A percentile compares a stretch with the other conserved stretches of the same genome.
phyloP scores from a whole-genome alignment of 805 yeast genomes.

The Cephaloascus fragrans region DNA sequence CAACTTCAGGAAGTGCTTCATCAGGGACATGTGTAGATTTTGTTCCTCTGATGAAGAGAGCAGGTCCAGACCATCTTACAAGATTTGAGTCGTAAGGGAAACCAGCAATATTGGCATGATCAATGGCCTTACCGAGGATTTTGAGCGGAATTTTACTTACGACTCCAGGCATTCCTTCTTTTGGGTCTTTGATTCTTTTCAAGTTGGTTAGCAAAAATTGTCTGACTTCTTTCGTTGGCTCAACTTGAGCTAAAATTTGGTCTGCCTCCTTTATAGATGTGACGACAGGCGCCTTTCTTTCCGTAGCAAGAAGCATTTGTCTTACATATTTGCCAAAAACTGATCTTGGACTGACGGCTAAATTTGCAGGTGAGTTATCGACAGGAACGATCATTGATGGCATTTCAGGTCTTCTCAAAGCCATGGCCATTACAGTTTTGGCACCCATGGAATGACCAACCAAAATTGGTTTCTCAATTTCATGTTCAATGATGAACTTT shows the following conservation, averaged over 20 bases:
- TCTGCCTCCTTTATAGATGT: conserved; percentile 59
- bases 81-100: conserved; percentile 63
- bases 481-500: conserved; percentile 43
- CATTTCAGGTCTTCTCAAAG: conserved; percentile 54
- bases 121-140: conserved; percentile 54
- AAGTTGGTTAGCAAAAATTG: conserved; percentile 74
- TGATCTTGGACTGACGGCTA: conserved; percentile 35
- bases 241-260: conserved; percentile 50
- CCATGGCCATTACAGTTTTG: conserved; percentile 82
- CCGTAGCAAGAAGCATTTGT: conserved; percentile 50
- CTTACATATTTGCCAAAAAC: conserved; percentile 60
- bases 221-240: conserved; percentile 47
- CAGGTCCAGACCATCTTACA: conserved; percentile 57
- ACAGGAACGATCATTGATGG: conserved; percentile 62
- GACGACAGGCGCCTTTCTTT: conserved; percentile 27
- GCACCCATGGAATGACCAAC: conserved; percentile 93
- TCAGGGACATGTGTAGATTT: conserved; percentile 74
- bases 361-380: conserved; percentile 82
- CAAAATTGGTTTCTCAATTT: conserved; percentile 42
- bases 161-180: conserved; percentile 17
- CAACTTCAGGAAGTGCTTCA: conserved; percentile 65
- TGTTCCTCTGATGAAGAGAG: conserved; percentile 73
- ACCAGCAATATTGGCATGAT: conserved; percentile 55
- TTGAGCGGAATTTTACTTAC: conserved; percentile 62
- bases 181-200: conserved; percentile 30